phyloP scores from a whole-genome alignment of 192 early-diverging fungal species.

The Linnemannia schmuckeri region DNA sequence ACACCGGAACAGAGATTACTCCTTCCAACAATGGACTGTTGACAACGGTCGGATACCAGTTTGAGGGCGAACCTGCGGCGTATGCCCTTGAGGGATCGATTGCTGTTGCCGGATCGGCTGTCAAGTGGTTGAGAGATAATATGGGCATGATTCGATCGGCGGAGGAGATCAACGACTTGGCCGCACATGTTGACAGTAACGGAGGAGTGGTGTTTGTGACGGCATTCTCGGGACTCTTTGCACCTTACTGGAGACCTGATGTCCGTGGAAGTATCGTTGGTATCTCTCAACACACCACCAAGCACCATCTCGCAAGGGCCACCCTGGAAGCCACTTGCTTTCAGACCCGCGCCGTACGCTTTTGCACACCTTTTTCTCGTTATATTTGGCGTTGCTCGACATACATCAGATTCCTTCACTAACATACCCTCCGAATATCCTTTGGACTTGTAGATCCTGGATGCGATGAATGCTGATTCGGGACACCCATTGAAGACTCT shows the following conservation, averaged over 20 bases:
- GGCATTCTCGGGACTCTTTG: conserved; percentile 93
- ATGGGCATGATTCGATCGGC: conserved; percentile 83
- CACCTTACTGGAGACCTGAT: conserved; percentile 95
- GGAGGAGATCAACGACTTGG: conserved; percentile 80
- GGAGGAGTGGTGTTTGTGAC: conserved; percentile 97
- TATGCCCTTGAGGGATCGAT: conserved; percentile 96
- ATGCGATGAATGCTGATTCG: conserved; percentile 90
- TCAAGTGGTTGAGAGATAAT: conserved; percentile 93
- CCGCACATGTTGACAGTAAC: conserved; percentile 76
- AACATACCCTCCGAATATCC: background rate
- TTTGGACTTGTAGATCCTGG: conserved; percentile 66
- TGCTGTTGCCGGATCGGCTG: conserved; percentile 90
- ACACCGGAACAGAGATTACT: conserved; percentile 84
- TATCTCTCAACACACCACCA: conserved; percentile 89
- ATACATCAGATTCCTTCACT: too few species aligned
- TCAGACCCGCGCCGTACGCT: conserved; percentile 80
- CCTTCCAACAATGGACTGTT: conserved; percentile 87
- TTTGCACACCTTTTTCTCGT: background rate
- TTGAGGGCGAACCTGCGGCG: conserved; percentile 76
- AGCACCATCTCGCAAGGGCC: conserved; percentile 87
- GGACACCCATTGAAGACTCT: conserved; percentile 76
- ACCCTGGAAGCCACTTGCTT: conserved; percentile 92
- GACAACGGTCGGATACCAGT: conserved; percentile 91
- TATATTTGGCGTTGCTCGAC: too few species aligned
- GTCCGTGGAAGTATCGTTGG: conserved; percentile 90